Evolutionary conservation across 1,139 yeast species (phyloP).

Genomic region (Sugiyamaella novakii): DNA sequence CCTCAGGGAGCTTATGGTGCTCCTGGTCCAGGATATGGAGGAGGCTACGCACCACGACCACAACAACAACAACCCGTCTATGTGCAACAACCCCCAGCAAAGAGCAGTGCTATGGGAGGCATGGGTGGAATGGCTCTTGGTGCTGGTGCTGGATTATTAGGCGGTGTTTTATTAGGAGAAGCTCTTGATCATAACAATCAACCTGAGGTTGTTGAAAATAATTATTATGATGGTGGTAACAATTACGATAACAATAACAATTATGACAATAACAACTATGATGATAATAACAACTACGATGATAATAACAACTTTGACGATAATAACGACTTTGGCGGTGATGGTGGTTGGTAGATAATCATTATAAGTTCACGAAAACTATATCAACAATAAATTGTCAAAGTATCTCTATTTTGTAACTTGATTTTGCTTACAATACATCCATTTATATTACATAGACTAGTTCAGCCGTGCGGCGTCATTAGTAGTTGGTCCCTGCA

Average conservation of each 20-base stretch:
- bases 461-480: no score
- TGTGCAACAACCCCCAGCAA: constrained; percentile 37
- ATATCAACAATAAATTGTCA: no score
- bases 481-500: neutral
- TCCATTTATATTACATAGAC: no score
- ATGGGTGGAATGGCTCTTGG: constrained; percentile 65
- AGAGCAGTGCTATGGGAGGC: constrained; percentile 37
- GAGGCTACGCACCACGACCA: constrained; percentile 34
- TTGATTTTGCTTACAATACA: no score
- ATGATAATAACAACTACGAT: constrained; percentile 15
- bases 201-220: constrained; percentile 36
- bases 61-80: constrained; percentile 37
- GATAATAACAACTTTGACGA: constrained; percentile 27
- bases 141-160: constrained; percentile 78
- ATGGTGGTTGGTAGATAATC: constrained; percentile 23
- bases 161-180: constrained; percentile 64
- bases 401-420: no score
- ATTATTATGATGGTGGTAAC: constrained; percentile 36
- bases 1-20: constrained; percentile 28
- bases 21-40: constrained; percentile 32
- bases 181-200: constrained; percentile 40
- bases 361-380: no score
- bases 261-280: constrained; percentile 20
- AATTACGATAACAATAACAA: constrained; percentile 28
- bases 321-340: constrained; percentile 11